Evolutionary conservation across 2,329 filamentous ascomycete genomes (phyloP), one percentile per base, ranked within the genome.

Genomic region (Pseudomassariella vexata): DNA sequence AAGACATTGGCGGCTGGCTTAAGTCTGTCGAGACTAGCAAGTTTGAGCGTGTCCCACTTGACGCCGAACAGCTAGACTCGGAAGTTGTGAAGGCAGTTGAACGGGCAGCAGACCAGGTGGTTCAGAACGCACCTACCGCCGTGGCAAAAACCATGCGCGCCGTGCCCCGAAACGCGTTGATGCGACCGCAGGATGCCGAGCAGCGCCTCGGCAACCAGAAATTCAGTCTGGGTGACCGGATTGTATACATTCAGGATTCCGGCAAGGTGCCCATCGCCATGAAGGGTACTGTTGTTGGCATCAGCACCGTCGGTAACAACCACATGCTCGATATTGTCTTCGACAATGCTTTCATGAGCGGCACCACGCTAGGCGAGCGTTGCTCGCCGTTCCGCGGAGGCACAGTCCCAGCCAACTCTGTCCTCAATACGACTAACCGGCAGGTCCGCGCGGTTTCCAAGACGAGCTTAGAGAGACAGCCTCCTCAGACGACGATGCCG

Each of bases 101-200:
- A 47, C 60, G 70, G 34, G 79, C 81, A 24, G 85, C 87, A 3
- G 86, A 95, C 46, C 42, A 36, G 3, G 48, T 53, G 30, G 58
- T 38, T 9, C 70, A 38, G 61, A 67, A 24, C 64, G 66, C 16
- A 70, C 70, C 11, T 64, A 69, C 10, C 60, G 69, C 19, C 70
- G 79, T 23, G 66, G 75, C 32, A 85, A 82, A 65, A 84, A 77
- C 22, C 50, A 70, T 95, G 40, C 80, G 77, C 37, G 79, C 80
- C 34, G 87, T 95, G 26, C 92, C 92, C 30, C 80, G 94, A 32
- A 82, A 81, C 45, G 92, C 88, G 7, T 67, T 98, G 12, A 70
- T 98, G 50, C 94, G 94, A 53, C 94, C 94, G n/a, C 74, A 81
- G 1, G 92, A 98, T 60, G 89, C 89, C n/a, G 89, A 95, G 57